phyloP scores from a whole-genome alignment of 768 basidiomycete genomes.

The Podaxis sp. region DNA sequence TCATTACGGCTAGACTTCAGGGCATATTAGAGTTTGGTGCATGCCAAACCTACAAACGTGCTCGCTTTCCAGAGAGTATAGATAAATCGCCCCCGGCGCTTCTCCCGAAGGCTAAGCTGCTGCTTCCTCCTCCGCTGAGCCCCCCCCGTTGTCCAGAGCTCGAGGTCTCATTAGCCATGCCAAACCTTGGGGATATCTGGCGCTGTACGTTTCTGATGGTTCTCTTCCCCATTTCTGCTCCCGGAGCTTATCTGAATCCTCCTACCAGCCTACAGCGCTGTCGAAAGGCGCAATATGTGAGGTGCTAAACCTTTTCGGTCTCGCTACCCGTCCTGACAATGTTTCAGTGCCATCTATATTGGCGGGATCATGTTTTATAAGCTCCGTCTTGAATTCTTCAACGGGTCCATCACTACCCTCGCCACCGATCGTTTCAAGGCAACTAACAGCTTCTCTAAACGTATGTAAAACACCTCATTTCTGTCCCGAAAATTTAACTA shows the following conservation, averaged over 20 bases:
- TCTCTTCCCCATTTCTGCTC: neutral
- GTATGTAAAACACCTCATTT: constrained; percentile 13
- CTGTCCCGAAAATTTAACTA: neutral
- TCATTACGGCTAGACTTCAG: neutral
- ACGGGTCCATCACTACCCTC: constrained; percentile 28
- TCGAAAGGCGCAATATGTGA: constrained; percentile 28
- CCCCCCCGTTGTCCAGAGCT: neutral
- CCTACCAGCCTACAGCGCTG: constrained; percentile 19
- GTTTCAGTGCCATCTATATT: constrained; percentile 22
- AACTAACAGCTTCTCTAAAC: constrained; percentile 23
- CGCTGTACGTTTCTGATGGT: constrained; percentile 13
- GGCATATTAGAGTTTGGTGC: neutral
- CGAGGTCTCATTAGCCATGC: neutral
- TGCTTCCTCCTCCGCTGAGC: neutral
- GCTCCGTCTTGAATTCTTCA: constrained; percentile 30
- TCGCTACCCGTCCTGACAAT: neutral
- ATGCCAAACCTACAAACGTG: neutral
- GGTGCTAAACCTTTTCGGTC: neutral
- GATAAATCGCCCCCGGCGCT: neutral
- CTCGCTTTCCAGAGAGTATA: neutral
- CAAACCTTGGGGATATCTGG: constrained; percentile 17
- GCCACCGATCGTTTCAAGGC: constrained; percentile 28
- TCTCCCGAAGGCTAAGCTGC: neutral
- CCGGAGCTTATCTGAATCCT: neutral
- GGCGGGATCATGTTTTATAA: constrained; percentile 29